Conservation (phyloP, 805 yeast genomes). For the Saccharomycopsis capsularis region DNA sequence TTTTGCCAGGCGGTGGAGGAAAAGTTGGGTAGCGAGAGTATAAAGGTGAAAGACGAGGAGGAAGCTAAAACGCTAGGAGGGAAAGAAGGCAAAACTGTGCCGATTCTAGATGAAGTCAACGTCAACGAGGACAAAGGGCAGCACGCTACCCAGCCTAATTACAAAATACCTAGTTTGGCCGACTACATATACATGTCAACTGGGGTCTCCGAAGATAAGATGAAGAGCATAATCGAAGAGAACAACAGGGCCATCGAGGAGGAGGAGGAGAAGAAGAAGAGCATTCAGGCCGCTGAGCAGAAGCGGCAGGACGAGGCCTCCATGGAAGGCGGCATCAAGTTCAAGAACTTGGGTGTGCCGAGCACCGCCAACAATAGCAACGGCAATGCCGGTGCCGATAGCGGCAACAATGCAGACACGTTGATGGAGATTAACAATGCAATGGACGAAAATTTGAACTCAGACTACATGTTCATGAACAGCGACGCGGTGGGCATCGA, state of each 20-base stretch:
- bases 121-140: no score
- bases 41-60: no score
- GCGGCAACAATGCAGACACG: neutral
- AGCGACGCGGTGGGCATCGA: no score
- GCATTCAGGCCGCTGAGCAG: neutral
- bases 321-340: no score
- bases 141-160: no score
- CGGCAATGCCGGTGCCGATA: neutral
- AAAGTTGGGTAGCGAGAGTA: constrained; percentile 6
- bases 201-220: neutral
- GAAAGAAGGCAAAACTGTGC: no score
- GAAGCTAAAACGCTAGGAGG: no score
- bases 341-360: neutral
- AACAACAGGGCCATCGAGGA: neutral
- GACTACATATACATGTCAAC: neutral
- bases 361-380: neutral
- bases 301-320: no score
- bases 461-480: constrained; percentile 8
- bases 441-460: neutral
- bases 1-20: constrained; percentile 1
- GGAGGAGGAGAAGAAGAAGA: no score
- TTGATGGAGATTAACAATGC: neutral
- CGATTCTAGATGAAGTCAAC: no score
- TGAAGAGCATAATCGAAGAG: constrained; percentile 1
- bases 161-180: neutral